These are phyloP conservation scores for Bipolaris sorokiniana DNA, from an alignment of 2,329 filamentous ascomycete genomes.

Conservation along the genomic window DNA sequence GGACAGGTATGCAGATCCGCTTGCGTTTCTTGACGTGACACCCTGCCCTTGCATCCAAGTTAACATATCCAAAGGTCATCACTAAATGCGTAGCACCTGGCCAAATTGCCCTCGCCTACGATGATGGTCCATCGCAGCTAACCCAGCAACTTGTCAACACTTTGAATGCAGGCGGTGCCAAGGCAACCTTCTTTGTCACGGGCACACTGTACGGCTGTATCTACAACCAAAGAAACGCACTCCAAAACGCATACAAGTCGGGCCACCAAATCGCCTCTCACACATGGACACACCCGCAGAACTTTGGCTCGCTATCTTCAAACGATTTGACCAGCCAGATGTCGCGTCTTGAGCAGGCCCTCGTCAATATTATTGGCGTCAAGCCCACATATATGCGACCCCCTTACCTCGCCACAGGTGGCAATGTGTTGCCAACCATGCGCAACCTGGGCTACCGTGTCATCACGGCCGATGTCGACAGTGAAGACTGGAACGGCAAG, in stretches of 20 bases:
- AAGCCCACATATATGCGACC: slow-evolving; percentile 49
- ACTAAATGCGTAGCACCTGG: slow-evolving; percentile 38
- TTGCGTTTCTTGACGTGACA: background rate
- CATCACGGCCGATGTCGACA: slow-evolving; percentile 44
- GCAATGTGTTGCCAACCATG: slow-evolving; percentile 42
- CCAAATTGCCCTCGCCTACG: slow-evolving; percentile 44
- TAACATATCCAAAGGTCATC: slow-evolving; percentile 26
- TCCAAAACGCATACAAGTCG: slow-evolving; percentile 41
- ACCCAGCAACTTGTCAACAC: slow-evolving; percentile 44
- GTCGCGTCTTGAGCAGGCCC: slow-evolving; percentile 41
- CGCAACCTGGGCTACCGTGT: slow-evolving; percentile 45
- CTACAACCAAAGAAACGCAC: slow-evolving; percentile 40
- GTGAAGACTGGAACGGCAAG: slow-evolving; percentile 45
- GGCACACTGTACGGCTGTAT: slow-evolving; percentile 44
- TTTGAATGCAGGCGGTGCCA: slow-evolving; percentile 38
- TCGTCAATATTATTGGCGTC: slow-evolving; percentile 46
- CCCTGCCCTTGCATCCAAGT: too few species aligned
- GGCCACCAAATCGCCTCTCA: slow-evolving; percentile 48
- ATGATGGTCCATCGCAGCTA: slow-evolving; percentile 47
- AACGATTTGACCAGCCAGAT: slow-evolving; percentile 42
- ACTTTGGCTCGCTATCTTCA: slow-evolving; percentile 41
- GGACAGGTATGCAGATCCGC: slow-evolving; percentile 22
- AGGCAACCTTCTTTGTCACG: slow-evolving; percentile 47
- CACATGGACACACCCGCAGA: slow-evolving; percentile 43
- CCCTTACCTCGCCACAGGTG: slow-evolving; percentile 44